Conservation (phyloP, 495 filamentous ascomycete genomes). For the Penicillium argentinense region DNA sequence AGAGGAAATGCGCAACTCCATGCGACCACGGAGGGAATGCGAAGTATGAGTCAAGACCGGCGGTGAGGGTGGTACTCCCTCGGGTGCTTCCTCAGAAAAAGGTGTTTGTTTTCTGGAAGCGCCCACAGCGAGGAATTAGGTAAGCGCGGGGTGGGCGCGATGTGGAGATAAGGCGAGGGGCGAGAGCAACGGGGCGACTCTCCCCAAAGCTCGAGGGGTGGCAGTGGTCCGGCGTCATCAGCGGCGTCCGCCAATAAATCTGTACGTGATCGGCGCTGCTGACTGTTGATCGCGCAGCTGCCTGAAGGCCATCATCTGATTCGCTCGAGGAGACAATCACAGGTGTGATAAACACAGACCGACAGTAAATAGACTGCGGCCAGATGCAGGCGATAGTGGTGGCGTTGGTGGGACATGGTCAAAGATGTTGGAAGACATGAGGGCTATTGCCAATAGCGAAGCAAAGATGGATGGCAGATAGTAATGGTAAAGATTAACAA, state of each 20-base stretch:
- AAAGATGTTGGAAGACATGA: conserved; percentile 5
- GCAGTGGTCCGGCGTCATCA: too few relatives aligned
- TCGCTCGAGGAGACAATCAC: conserved; percentile 18
- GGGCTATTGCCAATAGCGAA: conserved; percentile 9
- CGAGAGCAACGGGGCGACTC: too few relatives aligned
- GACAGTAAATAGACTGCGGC: too few relatives aligned
- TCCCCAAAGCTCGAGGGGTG: too few relatives aligned
- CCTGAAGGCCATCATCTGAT: conserved; percentile 15
- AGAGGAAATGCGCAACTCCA: conserved; percentile 3
- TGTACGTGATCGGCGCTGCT: conserved; percentile 16
- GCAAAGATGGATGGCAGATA: conserved; percentile 8
- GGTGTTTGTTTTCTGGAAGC: conserved; percentile 23
- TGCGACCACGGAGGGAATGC: conserved; percentile 6
- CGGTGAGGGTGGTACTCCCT: conserved; percentile 16
- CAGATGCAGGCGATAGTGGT: too few relatives aligned
- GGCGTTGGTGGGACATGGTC: background rate
- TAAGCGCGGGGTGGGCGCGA: conserved; percentile 25
- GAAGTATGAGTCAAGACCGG: conserved; percentile 29
- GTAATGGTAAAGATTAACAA: too few relatives aligned
- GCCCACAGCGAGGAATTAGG: conserved; percentile 30
- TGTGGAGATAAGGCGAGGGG: conserved; percentile 17
- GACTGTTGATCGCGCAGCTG: conserved; percentile 11
- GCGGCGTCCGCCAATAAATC: background rate
- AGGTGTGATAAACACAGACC: conserved; percentile 10
- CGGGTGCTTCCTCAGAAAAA: background rate